Conservation (phyloP, 352 stramenopile species). For the Globisporangium middletonii region DNA sequence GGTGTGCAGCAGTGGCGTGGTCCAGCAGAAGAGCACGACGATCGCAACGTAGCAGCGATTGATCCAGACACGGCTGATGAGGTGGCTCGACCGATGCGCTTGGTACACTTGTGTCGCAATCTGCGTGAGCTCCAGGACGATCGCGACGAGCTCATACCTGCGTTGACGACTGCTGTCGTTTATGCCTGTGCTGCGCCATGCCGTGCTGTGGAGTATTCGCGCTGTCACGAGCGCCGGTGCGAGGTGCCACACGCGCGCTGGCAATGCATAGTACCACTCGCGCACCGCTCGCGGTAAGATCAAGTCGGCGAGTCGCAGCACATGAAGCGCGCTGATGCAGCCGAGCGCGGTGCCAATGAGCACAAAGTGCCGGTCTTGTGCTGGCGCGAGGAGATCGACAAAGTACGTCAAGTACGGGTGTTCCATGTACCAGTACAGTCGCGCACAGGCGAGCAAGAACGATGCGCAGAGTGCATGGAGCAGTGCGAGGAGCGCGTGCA, state of each 20-base stretch:
- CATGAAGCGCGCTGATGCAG: constrained; percentile 9
- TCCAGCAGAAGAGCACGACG: constrained; percentile 21
- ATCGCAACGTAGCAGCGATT: constrained; percentile 15
- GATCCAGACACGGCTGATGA: constrained; percentile 12
- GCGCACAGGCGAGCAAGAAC: constrained; percentile 12
- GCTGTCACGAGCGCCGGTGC: no score
- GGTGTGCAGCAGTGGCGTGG: constrained; percentile 15
- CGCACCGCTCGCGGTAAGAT: not conserved
- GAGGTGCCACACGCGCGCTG: no score
- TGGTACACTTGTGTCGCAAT: constrained; percentile 9
- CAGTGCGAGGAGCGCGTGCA: not conserved
- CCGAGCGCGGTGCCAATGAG: constrained; percentile 15
- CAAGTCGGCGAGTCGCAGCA: not conserved
- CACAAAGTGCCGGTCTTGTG: constrained; percentile 14
- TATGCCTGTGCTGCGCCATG: no score
- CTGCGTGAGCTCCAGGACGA: constrained; percentile 5
- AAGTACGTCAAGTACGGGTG: constrained; percentile 22
- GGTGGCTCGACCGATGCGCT: constrained; percentile 8
- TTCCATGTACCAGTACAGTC: constrained; percentile 22
- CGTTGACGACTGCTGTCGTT: not conserved
- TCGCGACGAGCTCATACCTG: not conserved
- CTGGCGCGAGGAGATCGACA: constrained; percentile 20
- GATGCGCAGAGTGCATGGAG: constrained; percentile 12
- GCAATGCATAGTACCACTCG: not conserved
- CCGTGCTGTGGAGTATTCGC: no score